Conservation (phyloP, 345 rosid genomes). For the Citrus unshiu region DNA sequence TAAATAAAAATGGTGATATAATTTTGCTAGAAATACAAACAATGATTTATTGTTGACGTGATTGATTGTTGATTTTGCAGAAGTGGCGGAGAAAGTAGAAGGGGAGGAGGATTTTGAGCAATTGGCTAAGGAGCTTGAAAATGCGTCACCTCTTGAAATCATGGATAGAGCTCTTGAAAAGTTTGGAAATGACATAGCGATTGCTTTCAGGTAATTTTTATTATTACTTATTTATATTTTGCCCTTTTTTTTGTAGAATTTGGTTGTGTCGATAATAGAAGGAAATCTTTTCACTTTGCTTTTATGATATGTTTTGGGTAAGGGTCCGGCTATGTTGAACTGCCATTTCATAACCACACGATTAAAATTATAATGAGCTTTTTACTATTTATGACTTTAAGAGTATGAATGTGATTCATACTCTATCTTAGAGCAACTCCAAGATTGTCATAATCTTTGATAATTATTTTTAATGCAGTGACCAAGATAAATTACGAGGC, state of each 20-base stretch:
- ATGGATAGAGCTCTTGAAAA: slow-evolving; percentile 86
- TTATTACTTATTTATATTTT: background rate
- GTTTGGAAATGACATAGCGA: slow-evolving; percentile 82
- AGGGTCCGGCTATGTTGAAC: too few relatives aligned
- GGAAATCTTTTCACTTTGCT: background rate
- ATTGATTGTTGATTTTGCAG: slow-evolving; percentile 29
- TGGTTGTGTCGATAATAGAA: too few relatives aligned
- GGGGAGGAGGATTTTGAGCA: slow-evolving; percentile 50
- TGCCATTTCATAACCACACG: fast-evolving
- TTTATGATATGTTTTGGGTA: background rate
- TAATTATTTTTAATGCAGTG: background rate
- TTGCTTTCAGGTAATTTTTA: slow-evolving; percentile 74
- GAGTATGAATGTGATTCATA: too few relatives aligned
- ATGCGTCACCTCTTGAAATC: slow-evolving; percentile 84
- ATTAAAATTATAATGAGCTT: fast-evolving
- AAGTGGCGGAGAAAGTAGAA: slow-evolving; percentile 51
- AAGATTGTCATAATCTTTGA: background rate
- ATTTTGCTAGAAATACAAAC: background rate
- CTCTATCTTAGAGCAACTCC: too few relatives aligned
- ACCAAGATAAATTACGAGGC: background rate
- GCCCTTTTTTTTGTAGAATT: background rate
- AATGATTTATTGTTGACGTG: background rate
- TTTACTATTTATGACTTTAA: too few relatives aligned
- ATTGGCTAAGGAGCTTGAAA: slow-evolving; percentile 52
- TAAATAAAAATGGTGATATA: background rate